Evolutionary conservation across 108 stramenopile genomes (phyloP).

Genomic region (Cyclotella atomus): DNA sequence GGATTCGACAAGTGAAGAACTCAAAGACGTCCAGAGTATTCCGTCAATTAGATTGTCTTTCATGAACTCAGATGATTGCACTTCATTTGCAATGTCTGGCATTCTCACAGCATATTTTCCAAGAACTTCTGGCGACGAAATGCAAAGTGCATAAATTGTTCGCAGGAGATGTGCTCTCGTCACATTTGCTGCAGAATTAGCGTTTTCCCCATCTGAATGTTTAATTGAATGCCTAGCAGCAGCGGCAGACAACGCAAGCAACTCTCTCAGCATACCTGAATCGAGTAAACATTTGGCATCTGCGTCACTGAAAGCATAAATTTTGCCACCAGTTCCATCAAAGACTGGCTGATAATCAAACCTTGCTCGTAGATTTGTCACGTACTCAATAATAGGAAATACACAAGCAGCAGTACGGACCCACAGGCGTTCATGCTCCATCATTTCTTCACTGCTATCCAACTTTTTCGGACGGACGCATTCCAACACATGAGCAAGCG

Average conservation of each 20-base stretch:
- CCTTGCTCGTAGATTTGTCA: conserved; percentile 43
- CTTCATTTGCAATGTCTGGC: conserved; percentile 46
- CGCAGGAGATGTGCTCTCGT: conserved; percentile 40
- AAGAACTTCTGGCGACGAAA: conserved; percentile 30
- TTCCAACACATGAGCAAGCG: conserved; percentile 38
- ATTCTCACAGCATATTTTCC: conserved; percentile 42
- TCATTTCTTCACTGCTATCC: not conserved
- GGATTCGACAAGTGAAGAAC: conserved; percentile 35
- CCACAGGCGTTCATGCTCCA: conserved; percentile 20
- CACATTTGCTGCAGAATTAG: conserved; percentile 21
- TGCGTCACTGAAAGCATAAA: conserved; percentile 23
- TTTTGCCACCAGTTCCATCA: conserved; percentile 36
- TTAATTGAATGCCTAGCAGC: not conserved
- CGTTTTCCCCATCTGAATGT: not conserved
- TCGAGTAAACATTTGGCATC: conserved; percentile 45
- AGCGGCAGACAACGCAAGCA: conserved; percentile 31
- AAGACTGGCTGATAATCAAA: conserved; percentile 48
- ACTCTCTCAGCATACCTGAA: conserved; percentile 48
- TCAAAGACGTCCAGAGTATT: conserved; percentile 42
- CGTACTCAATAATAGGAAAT: conserved; percentile 48
- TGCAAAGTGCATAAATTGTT: conserved; percentile 35
- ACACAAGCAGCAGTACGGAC: conserved; percentile 36
- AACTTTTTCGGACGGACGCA: conserved; percentile 20
- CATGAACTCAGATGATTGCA: conserved; percentile 35
- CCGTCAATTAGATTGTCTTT: conserved; percentile 41